Base-by-base conservation (phyloP, 1,284 basidiomycete genomes). In the Caloboletus firmus region DNA sequence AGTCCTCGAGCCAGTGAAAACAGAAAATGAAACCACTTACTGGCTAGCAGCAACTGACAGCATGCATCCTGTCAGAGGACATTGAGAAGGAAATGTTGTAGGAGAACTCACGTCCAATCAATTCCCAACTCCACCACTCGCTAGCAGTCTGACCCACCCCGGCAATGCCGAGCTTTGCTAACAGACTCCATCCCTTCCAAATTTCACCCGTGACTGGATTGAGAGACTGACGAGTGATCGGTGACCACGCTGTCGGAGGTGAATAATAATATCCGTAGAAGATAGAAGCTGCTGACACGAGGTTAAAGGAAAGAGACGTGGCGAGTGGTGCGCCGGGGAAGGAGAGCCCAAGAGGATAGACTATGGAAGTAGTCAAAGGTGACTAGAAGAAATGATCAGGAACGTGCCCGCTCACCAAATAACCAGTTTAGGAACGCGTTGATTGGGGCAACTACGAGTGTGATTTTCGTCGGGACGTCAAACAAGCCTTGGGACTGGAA, bases 81-180 rank as follows among this genome's bases (percentile, higher is more conserved):
- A 35, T 48, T 11, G 30, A 30, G 17, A 8, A 50, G 35, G 42
- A 43, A 52, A 24, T 0, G 12, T 5, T 17, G 18, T 26, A 48
- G 18, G 45, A 39, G 12, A 22, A 76, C 81, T 69, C 61, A 83
- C 80, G 72, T 46, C 78, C 79, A 45, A 89, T 72, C 10, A 93
- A 76, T 67, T 95, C 93, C 93, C 93, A 95, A 35, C 87, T 86
- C 91, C 92, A 95, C 93, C 93, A 95, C 68, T 95, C 93, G 10
- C 83, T 84, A 2, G 89, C 90, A 32, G 75, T 79, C 59, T 82
- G 81, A 11, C 74, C 72, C 30, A 92, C 85, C 11, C 93, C 92
- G 5, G 89, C 88, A 11, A 94, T 66, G 3, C 93, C 92, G 2
- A 98, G 76, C 24, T 80, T 82, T 2, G 87, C 77, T 24, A 95